A percentile compares a stretch with the other conserved stretches of the same genome.
Conservation (phyloP, 345 rosid genomes). For the Populus euphratica region DNA sequence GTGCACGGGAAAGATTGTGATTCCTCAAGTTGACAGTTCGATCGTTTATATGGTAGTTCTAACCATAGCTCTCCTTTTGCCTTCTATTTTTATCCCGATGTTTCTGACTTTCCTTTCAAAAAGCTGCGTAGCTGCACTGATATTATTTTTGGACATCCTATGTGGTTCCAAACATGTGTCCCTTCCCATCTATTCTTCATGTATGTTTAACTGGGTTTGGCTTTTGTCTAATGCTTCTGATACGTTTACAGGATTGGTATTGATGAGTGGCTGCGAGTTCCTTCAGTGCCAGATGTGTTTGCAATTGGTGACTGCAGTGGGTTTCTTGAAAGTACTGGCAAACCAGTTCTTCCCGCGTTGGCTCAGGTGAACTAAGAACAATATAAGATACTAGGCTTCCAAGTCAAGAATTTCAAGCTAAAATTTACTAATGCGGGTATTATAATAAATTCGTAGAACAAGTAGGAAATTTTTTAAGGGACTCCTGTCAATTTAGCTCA, state of each 20-base stretch:
- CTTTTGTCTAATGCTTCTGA: background rate
- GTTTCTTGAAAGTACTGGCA: slow-evolving; percentile 78
- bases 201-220: background rate
- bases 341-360: slow-evolving; percentile 84
- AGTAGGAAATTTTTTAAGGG: background rate
- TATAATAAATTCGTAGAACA: background rate
- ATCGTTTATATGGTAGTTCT: background rate
- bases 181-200: background rate
- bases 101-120: background rate
- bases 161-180: background rate
- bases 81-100: background rate
- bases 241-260: slow-evolving; percentile 62
- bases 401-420: background rate
- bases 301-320: slow-evolving; percentile 97
- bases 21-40: background rate
- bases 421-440: background rate
- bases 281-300: slow-evolving; percentile 70
- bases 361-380: slow-evolving; percentile 56
- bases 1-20: background rate
- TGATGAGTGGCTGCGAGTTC: slow-evolving; percentile 87
- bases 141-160: background rate
- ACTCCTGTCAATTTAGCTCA: background rate
- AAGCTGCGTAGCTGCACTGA: background rate
- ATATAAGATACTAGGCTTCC: background rate
- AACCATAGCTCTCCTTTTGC: background rate